Evolutionary conservation across 2,329 filamentous ascomycete genomes (phyloP), one percentile per base, ranked within the genome.

Genomic region (Diaporthe citrichinensis): DNA sequence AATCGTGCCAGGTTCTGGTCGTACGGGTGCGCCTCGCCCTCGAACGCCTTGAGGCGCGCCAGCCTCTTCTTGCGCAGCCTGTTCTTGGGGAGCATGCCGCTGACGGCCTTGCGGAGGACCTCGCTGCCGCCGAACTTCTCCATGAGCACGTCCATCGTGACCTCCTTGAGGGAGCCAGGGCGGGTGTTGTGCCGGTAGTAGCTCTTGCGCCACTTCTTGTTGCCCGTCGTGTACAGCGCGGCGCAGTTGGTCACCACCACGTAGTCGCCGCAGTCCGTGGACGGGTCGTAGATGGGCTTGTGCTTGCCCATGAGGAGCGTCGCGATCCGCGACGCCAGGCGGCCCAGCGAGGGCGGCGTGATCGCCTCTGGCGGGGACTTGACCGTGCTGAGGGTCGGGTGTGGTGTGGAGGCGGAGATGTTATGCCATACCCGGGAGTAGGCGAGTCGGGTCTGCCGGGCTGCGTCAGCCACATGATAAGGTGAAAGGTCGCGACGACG

Each of bases 31-130:
- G 92, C 92, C 53, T 91, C 88, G n/a, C 96, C 95, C 86, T 99
- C 97, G 84, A 98, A 99, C 8, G 94, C 96, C 91, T 98, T 99
- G 83, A 99, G 86, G 80, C 97, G 89, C 51, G 93, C 95, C 86
- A 99, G 87, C 78, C 97, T 88, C 88, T 95, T 94, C 84, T 98
- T 95, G 80, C 96, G 89, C 82, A 99, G 86, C 81, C 96, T 88
- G 86, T 99, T 99, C 91, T 99, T 99, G 72, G 97, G 97, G 85
- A 99, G 86, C 97, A 99, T 99, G 67, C 97, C 97, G 82, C 94
- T 94, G 55, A 99, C 97, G 1, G 97, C 97, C 84, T 95, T 94
- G 81, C 95, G 90, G 83, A 99, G 85, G 51, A 99, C 93, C 89
- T 99, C 97, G 51, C 93, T 93, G 68, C 97, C 97, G 78, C 97